phyloP scores from a whole-genome alignment of 2,329 filamentous ascomycete genomes.

The Ilyonectria robusta region DNA sequence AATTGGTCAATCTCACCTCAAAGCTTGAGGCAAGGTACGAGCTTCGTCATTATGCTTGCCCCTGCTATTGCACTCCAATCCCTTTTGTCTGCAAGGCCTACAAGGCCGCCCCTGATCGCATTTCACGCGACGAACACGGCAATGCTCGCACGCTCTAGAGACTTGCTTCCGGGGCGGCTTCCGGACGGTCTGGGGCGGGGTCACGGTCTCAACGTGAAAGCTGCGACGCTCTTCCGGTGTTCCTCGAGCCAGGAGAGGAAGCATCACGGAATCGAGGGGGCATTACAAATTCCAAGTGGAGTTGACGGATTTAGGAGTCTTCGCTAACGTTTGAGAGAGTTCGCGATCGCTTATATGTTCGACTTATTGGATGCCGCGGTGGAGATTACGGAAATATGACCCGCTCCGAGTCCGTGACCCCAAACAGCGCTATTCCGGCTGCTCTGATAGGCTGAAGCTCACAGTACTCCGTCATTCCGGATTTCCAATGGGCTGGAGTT shows the following conservation, averaged over 20 bases:
- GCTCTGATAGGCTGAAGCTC: conserved; percentile 12
- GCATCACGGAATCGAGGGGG: not conserved
- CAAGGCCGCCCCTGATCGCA: conserved; percentile 42
- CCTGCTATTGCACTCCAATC: conserved; percentile 28
- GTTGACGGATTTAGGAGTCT: not conserved
- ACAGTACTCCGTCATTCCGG: conserved; percentile 10
- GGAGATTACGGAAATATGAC: conserved; percentile 34
- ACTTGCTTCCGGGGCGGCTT: conserved; percentile 40
- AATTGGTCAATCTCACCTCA: conserved; percentile 19
- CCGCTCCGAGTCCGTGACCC: conserved; percentile 16
- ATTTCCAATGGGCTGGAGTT: not conserved
- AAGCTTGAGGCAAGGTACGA: conserved; percentile 33
- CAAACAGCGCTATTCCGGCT: conserved; percentile 26
- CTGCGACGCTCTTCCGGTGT: conserved; percentile 26
- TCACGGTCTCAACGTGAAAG: not conserved
- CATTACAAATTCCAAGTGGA: conserved; percentile 10
- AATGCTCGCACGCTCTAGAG: conserved; percentile 42
- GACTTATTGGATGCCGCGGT: conserved; percentile 5
- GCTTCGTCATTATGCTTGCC: conserved; percentile 32
- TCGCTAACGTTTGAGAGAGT: not conserved
- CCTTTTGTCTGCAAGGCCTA: conserved; percentile 32
- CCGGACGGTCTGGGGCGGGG: not conserved
- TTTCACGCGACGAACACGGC: conserved; percentile 39
- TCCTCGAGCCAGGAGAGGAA: conserved; percentile 29
- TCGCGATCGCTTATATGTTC: conserved; percentile 13